These are phyloP conservation scores for Leccinum ochraceum DNA, from an alignment of 768 basidiomycete species.

Conservation along the genomic window DNA sequence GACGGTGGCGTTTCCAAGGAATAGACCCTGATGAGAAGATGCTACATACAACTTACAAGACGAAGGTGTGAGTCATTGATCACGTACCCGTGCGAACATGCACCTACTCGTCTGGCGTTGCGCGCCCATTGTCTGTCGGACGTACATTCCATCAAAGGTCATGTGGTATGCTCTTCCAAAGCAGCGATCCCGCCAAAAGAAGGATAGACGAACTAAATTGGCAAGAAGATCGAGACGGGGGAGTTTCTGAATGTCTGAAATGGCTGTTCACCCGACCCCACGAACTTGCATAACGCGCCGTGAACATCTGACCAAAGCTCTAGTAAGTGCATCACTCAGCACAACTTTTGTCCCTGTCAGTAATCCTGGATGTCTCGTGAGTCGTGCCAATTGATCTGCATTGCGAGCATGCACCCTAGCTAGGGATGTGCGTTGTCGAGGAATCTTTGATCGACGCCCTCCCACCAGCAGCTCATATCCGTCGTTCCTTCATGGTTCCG, in stretches of 20 bases:
- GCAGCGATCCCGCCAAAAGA: not conserved
- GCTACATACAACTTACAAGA: no score
- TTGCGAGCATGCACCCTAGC: not conserved
- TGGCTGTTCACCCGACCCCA: not conserved
- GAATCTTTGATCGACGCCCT: not conserved
- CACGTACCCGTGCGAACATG: not conserved
- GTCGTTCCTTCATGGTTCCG: not conserved
- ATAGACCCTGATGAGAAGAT: not conserved
- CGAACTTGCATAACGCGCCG: not conserved
- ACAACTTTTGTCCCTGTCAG: not conserved
- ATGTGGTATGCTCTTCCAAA: not conserved
- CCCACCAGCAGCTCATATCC: not conserved
- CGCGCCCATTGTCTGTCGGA: not conserved
- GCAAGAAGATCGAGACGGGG: not conserved
- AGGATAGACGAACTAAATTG: not conserved
- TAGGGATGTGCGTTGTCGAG: not conserved
- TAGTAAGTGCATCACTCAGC: constrained; percentile 6
- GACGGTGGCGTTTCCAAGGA: constrained; percentile 3
- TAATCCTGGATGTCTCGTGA: not conserved
- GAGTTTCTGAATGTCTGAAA: no score
- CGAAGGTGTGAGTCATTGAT: not conserved
- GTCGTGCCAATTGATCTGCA: not conserved
- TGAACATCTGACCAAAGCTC: not conserved
- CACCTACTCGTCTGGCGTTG: not conserved
- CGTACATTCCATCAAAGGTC: not conserved